phyloP scores from a whole-genome alignment of 768 basidiomycete genomes.

The Phanerochaete carnosa region DNA sequence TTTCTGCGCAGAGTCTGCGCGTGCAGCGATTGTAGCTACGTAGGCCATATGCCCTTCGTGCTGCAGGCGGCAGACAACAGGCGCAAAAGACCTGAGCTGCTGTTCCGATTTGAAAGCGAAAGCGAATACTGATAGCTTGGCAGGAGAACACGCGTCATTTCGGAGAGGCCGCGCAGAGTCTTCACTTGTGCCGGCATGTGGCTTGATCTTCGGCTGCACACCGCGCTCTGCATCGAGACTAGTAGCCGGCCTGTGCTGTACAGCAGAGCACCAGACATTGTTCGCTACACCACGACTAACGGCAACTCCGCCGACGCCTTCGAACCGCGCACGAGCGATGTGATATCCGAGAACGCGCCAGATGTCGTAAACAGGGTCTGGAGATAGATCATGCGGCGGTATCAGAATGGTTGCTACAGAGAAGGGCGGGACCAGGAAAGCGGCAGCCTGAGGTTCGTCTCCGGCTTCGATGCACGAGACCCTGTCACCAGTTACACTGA shows the following conservation, averaged over 20 bases:
- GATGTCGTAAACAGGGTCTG: conserved; percentile 11
- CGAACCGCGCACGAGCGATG: conserved; percentile 24
- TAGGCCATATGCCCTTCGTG: conserved; percentile 30
- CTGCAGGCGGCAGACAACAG: conserved; percentile 35
- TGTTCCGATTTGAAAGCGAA: conserved; percentile 32
- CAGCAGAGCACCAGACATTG: conserved; percentile 10
- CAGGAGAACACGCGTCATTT: conserved; percentile 1
- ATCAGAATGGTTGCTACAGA: conserved; percentile 36
- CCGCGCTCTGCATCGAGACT: not conserved
- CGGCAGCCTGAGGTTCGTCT: conserved; percentile 34
- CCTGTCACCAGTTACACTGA: not conserved
- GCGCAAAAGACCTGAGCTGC: conserved; percentile 32
- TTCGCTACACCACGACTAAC: conserved; percentile 7
- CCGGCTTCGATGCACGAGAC: conserved; percentile 25
- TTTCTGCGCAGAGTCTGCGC: conserved; percentile 2
- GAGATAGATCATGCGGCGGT: conserved; percentile 23
- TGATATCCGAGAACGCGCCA: conserved; percentile 29
- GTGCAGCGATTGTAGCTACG: conserved; percentile 18
- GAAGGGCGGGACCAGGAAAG: conserved; percentile 62
- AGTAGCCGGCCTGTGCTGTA: not conserved
- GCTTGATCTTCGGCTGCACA: not conserved
- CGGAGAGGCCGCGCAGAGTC: not conserved
- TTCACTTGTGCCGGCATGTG: not conserved
- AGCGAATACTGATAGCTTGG: conserved; percentile 22
- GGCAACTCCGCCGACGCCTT: conserved; percentile 38